Evolutionary conservation across 441 rosid species (phyloP).

Genomic region (Adansonia madagascariensis): DNA sequence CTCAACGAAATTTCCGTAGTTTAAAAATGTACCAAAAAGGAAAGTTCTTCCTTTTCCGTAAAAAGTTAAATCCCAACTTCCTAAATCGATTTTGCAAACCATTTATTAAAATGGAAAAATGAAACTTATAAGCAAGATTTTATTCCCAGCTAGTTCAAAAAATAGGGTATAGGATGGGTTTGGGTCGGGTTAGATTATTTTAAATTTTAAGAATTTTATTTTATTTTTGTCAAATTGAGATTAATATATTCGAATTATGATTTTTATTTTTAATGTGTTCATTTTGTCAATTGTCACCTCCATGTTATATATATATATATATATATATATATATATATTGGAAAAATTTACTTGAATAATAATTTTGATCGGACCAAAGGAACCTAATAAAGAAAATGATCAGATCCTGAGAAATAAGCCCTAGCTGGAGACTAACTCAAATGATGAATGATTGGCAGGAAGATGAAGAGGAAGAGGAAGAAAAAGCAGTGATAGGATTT

Average conservation of each 20-base stretch:
- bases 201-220: too few relatives aligned
- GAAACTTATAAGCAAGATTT: not conserved
- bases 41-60: not conserved
- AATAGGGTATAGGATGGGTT: too few relatives aligned
- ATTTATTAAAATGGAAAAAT: not conserved
- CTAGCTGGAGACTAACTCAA: not conserved
- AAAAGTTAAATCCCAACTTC: not conserved
- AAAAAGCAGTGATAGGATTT: constrained; percentile 60
- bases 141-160: too few relatives aligned
- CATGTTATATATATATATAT: too few relatives aligned
- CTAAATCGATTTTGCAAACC: not conserved
- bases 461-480: constrained; percentile 60
- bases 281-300: too few relatives aligned
- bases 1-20: not conserved
- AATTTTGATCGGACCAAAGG: not conserved
- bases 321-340: too few relatives aligned
- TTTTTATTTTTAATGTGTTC: too few relatives aligned
- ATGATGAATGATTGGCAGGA: constrained; percentile 42
- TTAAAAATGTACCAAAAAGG: not conserved
- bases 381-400: not conserved
- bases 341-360: too few relatives aligned
- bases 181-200: too few relatives aligned
- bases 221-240: too few relatives aligned
- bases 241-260: too few relatives aligned
- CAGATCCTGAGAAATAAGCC: not conserved